Conservation (phyloP, 1,284 basidiomycete species). For the Marasmius oreades region DNA sequence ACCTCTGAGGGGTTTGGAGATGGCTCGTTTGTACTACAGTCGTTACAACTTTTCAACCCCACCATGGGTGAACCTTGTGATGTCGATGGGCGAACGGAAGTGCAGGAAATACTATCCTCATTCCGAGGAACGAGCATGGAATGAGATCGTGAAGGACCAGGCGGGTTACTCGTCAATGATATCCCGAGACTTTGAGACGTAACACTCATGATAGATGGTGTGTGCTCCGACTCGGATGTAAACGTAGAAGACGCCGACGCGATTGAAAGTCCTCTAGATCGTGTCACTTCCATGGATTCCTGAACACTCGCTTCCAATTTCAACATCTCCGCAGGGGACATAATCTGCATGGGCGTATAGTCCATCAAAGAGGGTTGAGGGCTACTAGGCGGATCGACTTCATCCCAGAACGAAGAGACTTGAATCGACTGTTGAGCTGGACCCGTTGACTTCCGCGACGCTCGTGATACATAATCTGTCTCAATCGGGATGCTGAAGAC, state of each 20-base stretch:
- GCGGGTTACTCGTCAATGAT: neutral
- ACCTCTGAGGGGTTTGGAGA: slow-evolving; percentile 23
- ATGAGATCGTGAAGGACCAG: slow-evolving; percentile 2
- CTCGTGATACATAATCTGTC: slow-evolving; percentile 20
- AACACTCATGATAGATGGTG: slow-evolving; percentile 10
- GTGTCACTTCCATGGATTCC: slow-evolving; percentile 21
- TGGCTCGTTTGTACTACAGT: too few relatives aligned
- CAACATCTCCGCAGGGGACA: slow-evolving; percentile 63
- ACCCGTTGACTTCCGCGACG: slow-evolving; percentile 10
- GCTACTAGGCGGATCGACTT: slow-evolving; percentile 33
- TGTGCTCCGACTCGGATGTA: slow-evolving; percentile 24
- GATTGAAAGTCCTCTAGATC: slow-evolving; percentile 30
- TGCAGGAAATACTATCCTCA: slow-evolving; percentile 15
- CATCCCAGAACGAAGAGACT: slow-evolving; percentile 47
- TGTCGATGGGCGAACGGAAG: slow-evolving; percentile 22
- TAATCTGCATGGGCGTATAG: slow-evolving; percentile 59
- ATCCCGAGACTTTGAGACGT: slow-evolving; percentile 6
- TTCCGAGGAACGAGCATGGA: slow-evolving; percentile 7
- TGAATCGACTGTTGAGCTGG: slow-evolving; percentile 3
- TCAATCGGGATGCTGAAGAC: slow-evolving; percentile 49
- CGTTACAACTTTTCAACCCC: neutral
- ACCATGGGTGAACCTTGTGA: slow-evolving; percentile 18
- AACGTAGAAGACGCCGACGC: slow-evolving; percentile 31
- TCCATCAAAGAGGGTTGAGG: slow-evolving; percentile 33
- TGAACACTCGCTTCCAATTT: slow-evolving; percentile 50